Evolutionary conservation across 2,329 filamentous ascomycete genomes (phyloP).

Genomic region (Ceratocystis ficicola): DNA sequence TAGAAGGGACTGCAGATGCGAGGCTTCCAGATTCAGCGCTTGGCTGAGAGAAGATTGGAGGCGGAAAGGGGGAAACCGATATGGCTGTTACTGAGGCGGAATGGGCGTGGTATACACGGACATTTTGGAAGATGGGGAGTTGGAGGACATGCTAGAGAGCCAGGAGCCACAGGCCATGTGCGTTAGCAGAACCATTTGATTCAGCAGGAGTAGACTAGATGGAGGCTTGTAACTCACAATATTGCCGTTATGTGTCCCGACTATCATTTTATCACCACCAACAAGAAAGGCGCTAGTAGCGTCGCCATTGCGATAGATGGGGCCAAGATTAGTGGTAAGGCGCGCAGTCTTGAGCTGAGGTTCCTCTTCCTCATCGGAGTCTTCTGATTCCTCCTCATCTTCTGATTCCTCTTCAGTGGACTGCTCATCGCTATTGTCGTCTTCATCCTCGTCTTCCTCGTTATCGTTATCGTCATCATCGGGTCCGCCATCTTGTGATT

Average conservation of each 20-base stretch:
- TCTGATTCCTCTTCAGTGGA: conserved; percentile 31
- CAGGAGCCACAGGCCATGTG: conserved; percentile 25
- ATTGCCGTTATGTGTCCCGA: conserved; percentile 93
- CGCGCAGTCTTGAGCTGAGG: conserved; percentile 87
- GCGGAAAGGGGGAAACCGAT: conserved; percentile 76
- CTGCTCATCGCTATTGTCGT: conserved; percentile 32
- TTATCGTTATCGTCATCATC: conserved; percentile 24
- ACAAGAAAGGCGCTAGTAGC: conserved; percentile 84
- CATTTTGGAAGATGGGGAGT: conserved; percentile 64
- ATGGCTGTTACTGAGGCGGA: conserved; percentile 80
- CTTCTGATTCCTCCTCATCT: conserved; percentile 57
- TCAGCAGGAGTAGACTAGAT: neutral
- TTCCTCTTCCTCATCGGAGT: conserved; percentile 75
- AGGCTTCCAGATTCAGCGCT: conserved; percentile 3
- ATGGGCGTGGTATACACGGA: conserved; percentile 85
- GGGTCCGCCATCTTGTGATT: conserved; percentile 18
- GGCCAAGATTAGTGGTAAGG: conserved; percentile 64
- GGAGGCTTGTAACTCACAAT: conserved; percentile 49
- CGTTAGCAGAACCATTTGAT: too few relatives aligned
- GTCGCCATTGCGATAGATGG: conserved; percentile 88
- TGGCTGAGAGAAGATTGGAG: conserved; percentile 33
- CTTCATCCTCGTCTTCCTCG: conserved; percentile 27
- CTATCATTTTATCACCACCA: conserved; percentile 91
- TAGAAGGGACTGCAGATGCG: conserved; percentile 13
- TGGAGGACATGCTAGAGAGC: conserved; percentile 63